Evolutionary conservation across 257 asterid genomes (phyloP), one percentile per base, ranked within the genome.

Genomic region (Penstemon newberryi): DNA sequence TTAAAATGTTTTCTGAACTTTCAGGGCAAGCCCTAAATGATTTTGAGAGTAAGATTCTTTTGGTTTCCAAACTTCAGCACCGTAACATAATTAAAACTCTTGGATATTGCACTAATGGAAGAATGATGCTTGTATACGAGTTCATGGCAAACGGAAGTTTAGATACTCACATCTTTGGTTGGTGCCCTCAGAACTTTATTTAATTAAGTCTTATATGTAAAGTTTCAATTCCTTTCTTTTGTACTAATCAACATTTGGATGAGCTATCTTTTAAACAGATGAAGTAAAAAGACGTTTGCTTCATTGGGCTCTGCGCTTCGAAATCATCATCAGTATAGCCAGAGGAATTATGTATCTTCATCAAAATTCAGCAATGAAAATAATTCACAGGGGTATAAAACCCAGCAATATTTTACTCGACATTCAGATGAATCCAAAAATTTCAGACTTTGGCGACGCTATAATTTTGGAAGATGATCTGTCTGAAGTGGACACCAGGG

Each of bases 301-400:
- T 42, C 60, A 49, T 9, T 77, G 78, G 78, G 19, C 60, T 36
- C 69, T 50, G 7, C 72, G 78, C 18, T 72, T 77, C 78, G 60
- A 63, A 65, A 67, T 77, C 39, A 72, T 77, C 15, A 49, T 36
- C 60, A 70, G 66, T 10, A 68, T 77, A 18, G 75, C 78, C 36
- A 64, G 44, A 40, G 82, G 76, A 46, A 47, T 77, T 64, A 45
- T 40, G 33, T 73, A 73, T 59, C 76, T 77, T 52, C 82, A 77
- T 40, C 70, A 64, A 37, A 53, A 59, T 53, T 66, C 76, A 18
- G 54, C 61, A 38, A 43, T 64, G 49, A 36, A 57, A 53, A 25
- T 64, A 44, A 69, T 78, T 55, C 71, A 63, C 2, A 50, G 67
- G 60, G 60, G 65, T 51, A 42, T 75, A 60, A 70, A 52, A 39